phyloP scores from a whole-genome alignment of 208 protist species.

The Phytomonas sp. region DNA sequence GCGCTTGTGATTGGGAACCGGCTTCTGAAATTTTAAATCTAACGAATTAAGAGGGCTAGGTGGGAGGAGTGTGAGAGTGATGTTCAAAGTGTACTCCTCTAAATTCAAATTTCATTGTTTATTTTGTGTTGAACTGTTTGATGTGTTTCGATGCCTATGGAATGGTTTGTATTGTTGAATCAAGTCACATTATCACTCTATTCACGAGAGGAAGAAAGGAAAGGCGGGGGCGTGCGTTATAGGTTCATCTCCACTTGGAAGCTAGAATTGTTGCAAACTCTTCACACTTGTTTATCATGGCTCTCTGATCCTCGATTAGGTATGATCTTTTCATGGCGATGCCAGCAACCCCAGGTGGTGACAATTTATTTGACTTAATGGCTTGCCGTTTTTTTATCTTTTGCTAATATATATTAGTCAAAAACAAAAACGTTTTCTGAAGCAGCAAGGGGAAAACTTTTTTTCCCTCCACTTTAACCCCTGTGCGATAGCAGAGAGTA shows the following conservation, averaged over 20 bases:
- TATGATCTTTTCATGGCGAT: background rate
- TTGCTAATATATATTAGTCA: background rate
- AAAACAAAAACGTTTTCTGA: background rate
- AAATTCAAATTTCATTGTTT: background rate
- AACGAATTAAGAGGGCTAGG: background rate
- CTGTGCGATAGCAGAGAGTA: background rate
- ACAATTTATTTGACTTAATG: background rate
- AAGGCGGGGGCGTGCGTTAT: background rate
- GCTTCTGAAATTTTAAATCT: background rate
- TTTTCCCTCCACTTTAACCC: background rate
- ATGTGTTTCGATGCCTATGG: background rate
- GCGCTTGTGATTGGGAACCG: background rate
- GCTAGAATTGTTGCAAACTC: background rate
- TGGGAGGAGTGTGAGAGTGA: background rate
- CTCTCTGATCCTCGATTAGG: background rate
- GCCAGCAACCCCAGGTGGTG: background rate
- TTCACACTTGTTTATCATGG: background rate
- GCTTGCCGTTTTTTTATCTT: background rate
- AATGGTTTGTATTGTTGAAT: background rate
- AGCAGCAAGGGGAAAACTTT: background rate
- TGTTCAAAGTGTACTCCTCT: too few species aligned
- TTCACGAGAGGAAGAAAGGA: background rate
- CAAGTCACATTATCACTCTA: background rate
- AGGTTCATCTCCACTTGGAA: background rate
- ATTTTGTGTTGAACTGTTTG: background rate